Base-by-base conservation (phyloP, 2,329 filamentous ascomycete species). In the Fusarium begoniae region DNA sequence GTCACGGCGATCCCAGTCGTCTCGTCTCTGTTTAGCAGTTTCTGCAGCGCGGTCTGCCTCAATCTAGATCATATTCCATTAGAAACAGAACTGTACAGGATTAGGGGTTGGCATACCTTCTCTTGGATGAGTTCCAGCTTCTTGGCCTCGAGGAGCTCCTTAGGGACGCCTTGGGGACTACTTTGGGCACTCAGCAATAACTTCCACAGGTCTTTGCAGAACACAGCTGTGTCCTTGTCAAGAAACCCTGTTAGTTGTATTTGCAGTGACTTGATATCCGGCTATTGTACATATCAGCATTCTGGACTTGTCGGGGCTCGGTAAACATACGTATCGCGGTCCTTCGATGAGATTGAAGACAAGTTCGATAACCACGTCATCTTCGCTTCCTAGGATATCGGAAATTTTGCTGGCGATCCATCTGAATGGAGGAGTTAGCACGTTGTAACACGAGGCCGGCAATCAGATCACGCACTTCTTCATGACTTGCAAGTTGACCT, bases 401-500 rank as follows among this genome's bases (percentile, higher is more conserved):
- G 92, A 93, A 64, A 99, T 94, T 82, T 92, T 94, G 78, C 92
- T 90, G 9, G 94, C 93, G 81, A 98, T 98, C 96, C 96, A 99
- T 87, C 95, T 98, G 55, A 65, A n/a, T 68, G 59, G 38, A 51
- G 50, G 63, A 57, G 70, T 76, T 55, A 79, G 74, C 66, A 62
- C 47, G 44, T 15, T 45, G 43, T 35, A 41, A 44, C 43, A 47
- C 32, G 28, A 43, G 44, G 63, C 50, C 37, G 24, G 47, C 41
- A 20, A 51, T 54, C 26, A 44, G 66, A 40, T 43, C 69, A 84
- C 91, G 80, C 81, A 97, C 94, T 96, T 97, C 88, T 98, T 98
- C 91, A 99, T 97, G 63, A 99, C 94, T 83, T 97, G 94, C 57
- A 98, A 87, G 81, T 99, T 98, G 83, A 99, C 95, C 86, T 98